These are phyloP conservation scores for Rhodocollybia butyracea DNA, from an alignment of 768 basidiomycete genomes.

Conservation along the genomic window DNA sequence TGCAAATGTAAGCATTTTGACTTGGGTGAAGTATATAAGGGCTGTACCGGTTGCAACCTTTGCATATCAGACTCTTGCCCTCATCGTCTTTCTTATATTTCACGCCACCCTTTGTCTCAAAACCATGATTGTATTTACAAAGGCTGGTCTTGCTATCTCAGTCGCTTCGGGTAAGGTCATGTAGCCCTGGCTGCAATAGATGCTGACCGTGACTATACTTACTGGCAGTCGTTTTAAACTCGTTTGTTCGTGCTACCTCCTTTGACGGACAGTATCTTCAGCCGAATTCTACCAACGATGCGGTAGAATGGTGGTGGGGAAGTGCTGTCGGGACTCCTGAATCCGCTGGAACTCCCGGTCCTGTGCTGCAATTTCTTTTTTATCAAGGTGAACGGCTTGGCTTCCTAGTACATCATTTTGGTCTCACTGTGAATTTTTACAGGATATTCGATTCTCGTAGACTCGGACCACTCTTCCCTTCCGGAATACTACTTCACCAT, in stretches of 20 bases:
- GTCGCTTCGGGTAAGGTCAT: not conserved
- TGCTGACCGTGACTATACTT: not conserved
- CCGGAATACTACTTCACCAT: conserved; percentile 15
- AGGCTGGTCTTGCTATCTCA: not conserved
- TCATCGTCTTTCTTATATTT: not conserved
- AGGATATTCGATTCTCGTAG: conserved; percentile 5
- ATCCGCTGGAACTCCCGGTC: conserved; percentile 10
- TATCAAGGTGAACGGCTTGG: conserved; percentile 14
- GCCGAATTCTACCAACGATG: conserved; percentile 14
- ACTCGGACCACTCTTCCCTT: not conserved
- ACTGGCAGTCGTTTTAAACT: not conserved
- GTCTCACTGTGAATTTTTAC: not conserved
- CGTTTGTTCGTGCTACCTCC: not conserved
- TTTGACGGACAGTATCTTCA: conserved; percentile 19
- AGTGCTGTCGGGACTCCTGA: conserved; percentile 11
- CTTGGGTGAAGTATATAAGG: too few relatives aligned
- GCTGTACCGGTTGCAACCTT: too few relatives aligned
- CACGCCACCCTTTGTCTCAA: not conserved
- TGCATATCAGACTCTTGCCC: not conserved
- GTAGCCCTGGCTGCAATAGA: not conserved
- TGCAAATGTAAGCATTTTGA: too few relatives aligned
- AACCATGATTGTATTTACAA: not conserved
- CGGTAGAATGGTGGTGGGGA: conserved; percentile 22
- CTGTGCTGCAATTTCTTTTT: conserved; percentile 18
- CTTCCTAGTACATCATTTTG: not conserved